Conservation (phyloP, 2,329 filamentous ascomycete genomes). For the Huntiella omanensis region DNA sequence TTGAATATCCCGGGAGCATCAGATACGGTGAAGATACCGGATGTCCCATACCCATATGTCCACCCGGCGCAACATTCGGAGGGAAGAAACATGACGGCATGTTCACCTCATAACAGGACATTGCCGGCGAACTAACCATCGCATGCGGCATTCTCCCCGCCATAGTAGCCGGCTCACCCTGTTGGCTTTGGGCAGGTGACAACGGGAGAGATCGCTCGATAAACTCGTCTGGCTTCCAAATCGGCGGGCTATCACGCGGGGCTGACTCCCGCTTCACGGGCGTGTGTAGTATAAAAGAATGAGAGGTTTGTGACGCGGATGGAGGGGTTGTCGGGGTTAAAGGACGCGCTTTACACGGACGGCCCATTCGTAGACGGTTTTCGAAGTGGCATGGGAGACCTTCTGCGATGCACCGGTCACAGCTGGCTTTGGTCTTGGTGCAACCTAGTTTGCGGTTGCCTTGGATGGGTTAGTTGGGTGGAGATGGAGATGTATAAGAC, state of each 20-base stretch:
- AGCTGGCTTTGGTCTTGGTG: constrained; percentile 41
- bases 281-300: background rate
- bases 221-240: too few relatives aligned
- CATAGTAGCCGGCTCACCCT: too few relatives aligned
- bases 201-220: background rate
- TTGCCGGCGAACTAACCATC: too few relatives aligned
- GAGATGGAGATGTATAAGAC: background rate
- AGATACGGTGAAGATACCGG: too few relatives aligned
- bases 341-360: constrained; percentile 31
- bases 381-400: constrained; percentile 41
- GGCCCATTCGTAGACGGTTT: constrained; percentile 46
- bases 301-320: background rate
- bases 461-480: constrained; percentile 15
- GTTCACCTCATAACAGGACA: too few relatives aligned
- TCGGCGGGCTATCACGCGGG: too few relatives aligned
- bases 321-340: background rate
- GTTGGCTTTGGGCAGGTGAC: background rate
- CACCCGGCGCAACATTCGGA: too few relatives aligned
- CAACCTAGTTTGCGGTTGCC: constrained; percentile 46
- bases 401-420: constrained; percentile 38
- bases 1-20: too few relatives aligned
- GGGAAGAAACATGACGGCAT: too few relatives aligned
- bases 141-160: too few relatives aligned
- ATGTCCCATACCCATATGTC: too few relatives aligned
- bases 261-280: background rate